Evolutionary conservation across 768 basidiomycete species (phyloP).

Genomic region (Boletus reticuloceps): DNA sequence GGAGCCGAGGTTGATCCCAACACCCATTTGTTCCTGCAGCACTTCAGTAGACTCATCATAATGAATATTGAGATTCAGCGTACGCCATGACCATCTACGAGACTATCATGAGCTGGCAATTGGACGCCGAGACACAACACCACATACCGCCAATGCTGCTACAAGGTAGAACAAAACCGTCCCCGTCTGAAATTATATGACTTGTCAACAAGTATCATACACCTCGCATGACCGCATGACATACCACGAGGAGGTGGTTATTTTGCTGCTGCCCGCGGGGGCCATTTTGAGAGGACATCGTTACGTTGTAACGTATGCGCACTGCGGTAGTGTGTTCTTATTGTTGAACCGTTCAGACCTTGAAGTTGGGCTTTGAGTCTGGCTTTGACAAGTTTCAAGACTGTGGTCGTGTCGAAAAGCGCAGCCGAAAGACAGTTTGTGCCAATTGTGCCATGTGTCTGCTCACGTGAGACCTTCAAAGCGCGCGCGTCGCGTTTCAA

Average conservation of each 20-base stretch:
- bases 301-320: neutral
- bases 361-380: neutral
- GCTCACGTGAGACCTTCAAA: conserved; percentile 19
- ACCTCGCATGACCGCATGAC: conserved; percentile 15
- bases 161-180: conserved; percentile 86
- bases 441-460: neutral
- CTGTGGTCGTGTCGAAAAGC: neutral
- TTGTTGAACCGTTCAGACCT: neutral
- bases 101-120: neutral
- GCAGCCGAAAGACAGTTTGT: too few relatives aligned
- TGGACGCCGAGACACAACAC: neutral
- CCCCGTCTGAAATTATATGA: conserved; percentile 45
- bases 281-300: conserved; percentile 28
- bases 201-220: neutral
- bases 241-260: conserved; percentile 32
- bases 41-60: conserved; percentile 10
- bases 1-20: conserved; percentile 71
- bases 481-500: conserved; percentile 10
- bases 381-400: neutral
- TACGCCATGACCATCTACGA: conserved; percentile 90
- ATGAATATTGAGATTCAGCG: conserved; percentile 23
- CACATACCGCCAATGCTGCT: conserved; percentile 81
- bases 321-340: neutral
- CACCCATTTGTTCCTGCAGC: conserved; percentile 85
- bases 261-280: conserved; percentile 31